These are phyloP conservation scores for Yarrowia yakushimensis DNA, from an alignment of 805 yeast genomes.

Conservation along the genomic window DNA sequence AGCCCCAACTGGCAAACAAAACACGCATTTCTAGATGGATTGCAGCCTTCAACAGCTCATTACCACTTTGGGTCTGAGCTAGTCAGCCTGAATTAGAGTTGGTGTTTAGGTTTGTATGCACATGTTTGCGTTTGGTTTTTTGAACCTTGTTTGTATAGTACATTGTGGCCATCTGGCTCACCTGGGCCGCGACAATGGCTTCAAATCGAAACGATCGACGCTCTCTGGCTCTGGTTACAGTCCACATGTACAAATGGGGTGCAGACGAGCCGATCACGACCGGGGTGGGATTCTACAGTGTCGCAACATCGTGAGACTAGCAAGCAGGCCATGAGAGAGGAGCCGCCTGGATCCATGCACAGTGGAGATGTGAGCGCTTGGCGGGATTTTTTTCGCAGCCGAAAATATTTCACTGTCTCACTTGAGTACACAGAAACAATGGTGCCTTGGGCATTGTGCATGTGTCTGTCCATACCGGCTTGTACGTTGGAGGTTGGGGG, in stretches of 20 bases:
- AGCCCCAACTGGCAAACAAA: no score
- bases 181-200: constrained; percentile 6
- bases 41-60: constrained; percentile 3
- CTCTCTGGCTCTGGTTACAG: neutral
- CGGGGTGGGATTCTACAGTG: neutral
- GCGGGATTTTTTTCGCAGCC: no score
- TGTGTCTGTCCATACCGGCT: no score
- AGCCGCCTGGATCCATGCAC: no score
- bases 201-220: neutral
- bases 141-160: neutral
- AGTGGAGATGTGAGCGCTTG: no score
- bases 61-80: constrained; percentile 17
- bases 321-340: no score
- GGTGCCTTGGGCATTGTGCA: no score
- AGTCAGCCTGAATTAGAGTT: constrained; percentile 6
- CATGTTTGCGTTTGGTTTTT: neutral
- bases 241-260: neutral
- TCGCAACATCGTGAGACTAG: no score
- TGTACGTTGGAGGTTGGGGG: no score
- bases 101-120: neutral
- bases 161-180: neutral
- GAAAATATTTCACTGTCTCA: no score
- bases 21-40: neutral
- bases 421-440: no score
- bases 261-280: neutral